Base-by-base conservation (phyloP, 768 basidiomycete genomes). In the Leccinum ochraceum region DNA sequence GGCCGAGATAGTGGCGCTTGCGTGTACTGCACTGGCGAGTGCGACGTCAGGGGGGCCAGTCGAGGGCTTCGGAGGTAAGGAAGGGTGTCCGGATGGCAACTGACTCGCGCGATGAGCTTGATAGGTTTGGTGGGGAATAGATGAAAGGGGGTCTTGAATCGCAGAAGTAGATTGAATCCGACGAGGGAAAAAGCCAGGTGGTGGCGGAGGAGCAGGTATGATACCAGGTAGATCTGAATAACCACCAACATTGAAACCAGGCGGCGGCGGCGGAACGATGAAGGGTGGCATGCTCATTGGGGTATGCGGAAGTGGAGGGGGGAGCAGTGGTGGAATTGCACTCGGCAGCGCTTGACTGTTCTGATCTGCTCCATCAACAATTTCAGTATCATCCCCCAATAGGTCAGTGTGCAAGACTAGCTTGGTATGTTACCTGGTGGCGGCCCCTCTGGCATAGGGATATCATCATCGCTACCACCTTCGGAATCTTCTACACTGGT, bases 361-460 rank as follows among this genome's bases (percentile, higher is more conserved):
- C 53, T 39, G 32, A 32, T 59, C 65, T 69, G 54, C 42, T 56
- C 11, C 10, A 53, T 28, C 48, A 46, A 28, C 22, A 51, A 39
- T 14, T 4, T 67, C 46, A 62, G 60, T 16, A 32, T 10, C 10
- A 49, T 36, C 46, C 11, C 4, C 4, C 22, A 48, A 54, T 24
- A 34, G 2, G 28, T 28, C 7, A 48, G n/a, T 1, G n/a, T 37
- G 24, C 5, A 39, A 58, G 24, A 69, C 69, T 53, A 53, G 75
- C 69, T 28, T 61, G 58, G 48, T 28, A 61, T 13, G 48, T 13
- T 36, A 32, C 75, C 75, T 3, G 85, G 84, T 48, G 90, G 90
- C 42, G 88, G 90, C 2, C 88, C 94, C 56, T 88, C 89, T 13
- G 95, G 95, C 88, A 96, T 90, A 13, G 84, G 85, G 46, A 96